phyloP scores from a whole-genome alignment of 148 eudicot genomes.

The Talinum fruticosum region DNA sequence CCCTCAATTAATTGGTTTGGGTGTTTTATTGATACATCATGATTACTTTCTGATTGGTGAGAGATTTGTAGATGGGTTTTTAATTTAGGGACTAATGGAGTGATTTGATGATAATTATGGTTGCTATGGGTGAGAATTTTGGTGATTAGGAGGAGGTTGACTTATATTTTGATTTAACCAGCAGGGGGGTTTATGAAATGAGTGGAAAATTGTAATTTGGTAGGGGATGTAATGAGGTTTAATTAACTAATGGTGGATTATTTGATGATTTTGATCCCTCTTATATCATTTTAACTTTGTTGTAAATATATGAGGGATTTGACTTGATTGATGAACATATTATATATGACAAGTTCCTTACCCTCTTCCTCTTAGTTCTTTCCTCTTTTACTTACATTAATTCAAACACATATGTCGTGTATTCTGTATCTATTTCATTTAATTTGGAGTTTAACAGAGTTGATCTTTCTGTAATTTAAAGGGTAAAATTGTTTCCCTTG shows the following conservation, averaged over 20 bases:
- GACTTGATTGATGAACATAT: conserved; percentile 23
- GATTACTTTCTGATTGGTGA: conserved; percentile 22
- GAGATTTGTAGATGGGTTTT: conserved; percentile 3
- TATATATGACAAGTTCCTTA: conserved; percentile 14
- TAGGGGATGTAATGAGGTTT: background rate
- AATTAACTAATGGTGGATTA: background rate
- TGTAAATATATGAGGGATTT: conserved; percentile 28
- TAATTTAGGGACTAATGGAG: conserved; percentile 11
- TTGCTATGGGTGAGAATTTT: conserved; percentile 22
- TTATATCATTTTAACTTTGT: conserved; percentile 19
- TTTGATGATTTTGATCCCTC: conserved; percentile 19
- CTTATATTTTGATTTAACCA: background rate
- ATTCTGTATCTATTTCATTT: no score
- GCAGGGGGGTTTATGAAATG: conserved; percentile 14
- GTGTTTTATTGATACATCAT: conserved; percentile 13
- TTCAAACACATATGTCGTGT: no score
- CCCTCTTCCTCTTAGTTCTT: background rate
- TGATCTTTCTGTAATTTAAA: no score
- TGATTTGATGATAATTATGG: conserved; percentile 1
- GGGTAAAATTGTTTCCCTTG: no score
- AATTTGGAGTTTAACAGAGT: no score
- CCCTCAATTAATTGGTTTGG: conserved; percentile 7
- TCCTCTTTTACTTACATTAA: no score
- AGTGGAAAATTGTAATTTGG: conserved; percentile 18
- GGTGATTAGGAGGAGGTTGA: conserved; percentile 18